These are phyloP conservation scores for Symmetrospora coprosmae DNA, from an alignment of 768 basidiomycete species.

Conservation along the genomic window DNA sequence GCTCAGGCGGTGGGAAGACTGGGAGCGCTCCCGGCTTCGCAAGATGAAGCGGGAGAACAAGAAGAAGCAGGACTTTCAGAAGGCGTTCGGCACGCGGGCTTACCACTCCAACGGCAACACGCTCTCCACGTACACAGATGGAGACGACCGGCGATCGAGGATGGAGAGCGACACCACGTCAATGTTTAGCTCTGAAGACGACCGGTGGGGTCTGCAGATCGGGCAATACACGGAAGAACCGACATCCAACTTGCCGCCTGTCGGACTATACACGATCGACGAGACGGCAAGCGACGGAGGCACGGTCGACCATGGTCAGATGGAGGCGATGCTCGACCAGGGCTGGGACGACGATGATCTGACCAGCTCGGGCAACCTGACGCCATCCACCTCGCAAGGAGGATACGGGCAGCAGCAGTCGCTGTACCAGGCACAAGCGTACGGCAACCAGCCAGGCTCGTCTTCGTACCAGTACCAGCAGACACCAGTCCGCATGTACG, in stretches of 20 bases:
- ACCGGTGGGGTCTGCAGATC: constrained; percentile 89
- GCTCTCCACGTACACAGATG: constrained; percentile 43
- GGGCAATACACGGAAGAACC: constrained; percentile 90
- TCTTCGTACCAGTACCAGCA: not conserved
- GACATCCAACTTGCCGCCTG: constrained; percentile 45
- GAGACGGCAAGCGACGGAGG: constrained; percentile 38
- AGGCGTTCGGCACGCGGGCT: constrained; percentile 38
- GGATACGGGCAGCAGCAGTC: not conserved
- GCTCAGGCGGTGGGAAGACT: constrained; percentile 96
- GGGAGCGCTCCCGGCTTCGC: constrained; percentile 87
- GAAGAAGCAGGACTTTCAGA: constrained; percentile 64
- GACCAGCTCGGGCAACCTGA: not conserved
- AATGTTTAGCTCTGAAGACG: constrained; percentile 58
- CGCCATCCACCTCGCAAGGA: constrained; percentile 8
- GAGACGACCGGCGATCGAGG: constrained; percentile 47
- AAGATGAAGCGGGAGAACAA: constrained; percentile 78
- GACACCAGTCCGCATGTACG: constrained; percentile 13
- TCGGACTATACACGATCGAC: constrained; percentile 42
- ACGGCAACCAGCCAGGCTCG: not conserved
- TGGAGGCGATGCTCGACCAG: constrained; percentile 81
- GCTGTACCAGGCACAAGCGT: not conserved
- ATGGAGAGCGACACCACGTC: constrained; percentile 32
- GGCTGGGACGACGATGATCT: constrained; percentile 59
- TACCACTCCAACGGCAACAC: constrained; percentile 37
- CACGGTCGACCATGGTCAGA: constrained; percentile 54